Base-by-base conservation (phyloP, 2,329 filamentous ascomycete species). In the Teratosphaeria nubilosa region DNA sequence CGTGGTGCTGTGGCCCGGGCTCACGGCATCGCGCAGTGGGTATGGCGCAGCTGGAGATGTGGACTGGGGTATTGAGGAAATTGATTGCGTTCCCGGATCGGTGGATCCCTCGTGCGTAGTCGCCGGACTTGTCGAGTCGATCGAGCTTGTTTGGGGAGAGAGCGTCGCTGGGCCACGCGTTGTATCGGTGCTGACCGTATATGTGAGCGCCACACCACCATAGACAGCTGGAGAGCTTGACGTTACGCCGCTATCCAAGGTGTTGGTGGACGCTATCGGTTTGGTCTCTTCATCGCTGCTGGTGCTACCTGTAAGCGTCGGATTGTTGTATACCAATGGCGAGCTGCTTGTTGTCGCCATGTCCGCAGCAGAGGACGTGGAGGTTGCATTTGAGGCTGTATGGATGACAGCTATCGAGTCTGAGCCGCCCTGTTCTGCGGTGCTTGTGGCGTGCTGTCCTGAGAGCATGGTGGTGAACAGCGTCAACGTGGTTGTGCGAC, bases 381-480 rank as follows among this genome's bases (percentile, higher is more conserved):
- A 22, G 41, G n/a, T 48, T 22, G 41, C 41, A 11, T 48, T 48
- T 9, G 41, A 48, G 9, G 20, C 6, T 22, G 16, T 5, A 5
- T 22, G 41, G 41, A 6, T 20, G n/a, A n/a, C 20, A 6, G 41
- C 20, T 6, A 10, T 22, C 16, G 16, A 5, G 5, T 6, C 20
- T 22, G 41, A 48, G 41, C 41, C 10, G 16, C 10, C 41, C 1
- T 48, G 41, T 22, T 6, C 20, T 20, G n/a, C n/a, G 2, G 16
- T 6, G 10, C n/a, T 22, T 5, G 16, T 48, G 1, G 41, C 20
- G 1, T 48, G 41, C 41, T 22, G 10, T 6, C 57, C 53, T 9
- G 61, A 58, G 13, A 57, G 55, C 7, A 64, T 58, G 20, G 65
- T 65, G n/a, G 65, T 65, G 58, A 61, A 65, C 14, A 63, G 54